phyloP scores from a whole-genome alignment of 2,329 filamentous ascomycete species.

The Ceratocystis cacaofunesta region DNA sequence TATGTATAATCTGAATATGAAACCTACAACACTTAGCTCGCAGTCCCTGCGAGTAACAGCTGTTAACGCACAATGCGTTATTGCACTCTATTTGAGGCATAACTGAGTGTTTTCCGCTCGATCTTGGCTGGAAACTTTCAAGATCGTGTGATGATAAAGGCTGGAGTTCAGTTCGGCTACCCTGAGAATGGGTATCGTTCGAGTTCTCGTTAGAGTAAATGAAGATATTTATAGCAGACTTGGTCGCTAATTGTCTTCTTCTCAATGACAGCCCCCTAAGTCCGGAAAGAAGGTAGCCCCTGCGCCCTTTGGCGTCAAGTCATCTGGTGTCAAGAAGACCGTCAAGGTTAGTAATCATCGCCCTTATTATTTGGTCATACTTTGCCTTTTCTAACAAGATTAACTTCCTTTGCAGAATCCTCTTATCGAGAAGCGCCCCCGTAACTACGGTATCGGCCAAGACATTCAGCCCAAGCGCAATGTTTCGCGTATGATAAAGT shows the following conservation, averaged over 20 bases:
- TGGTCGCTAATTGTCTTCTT: conserved; percentile 86
- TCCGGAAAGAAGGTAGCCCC: conserved; percentile 93
- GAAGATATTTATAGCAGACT: conserved; percentile 62
- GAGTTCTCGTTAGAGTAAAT: conserved; percentile 71
- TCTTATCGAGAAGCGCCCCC: conserved; percentile 93
- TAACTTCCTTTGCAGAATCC: conserved; percentile 58
- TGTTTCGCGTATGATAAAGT: conserved; percentile 96
- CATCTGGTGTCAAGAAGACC: conserved; percentile 85
- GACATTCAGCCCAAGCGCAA: conserved; percentile 96
- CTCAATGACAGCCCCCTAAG: conserved; percentile 99
- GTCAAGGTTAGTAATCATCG: conserved; percentile 61
- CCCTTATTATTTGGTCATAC: no score
- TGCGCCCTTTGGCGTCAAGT: conserved; percentile 89
- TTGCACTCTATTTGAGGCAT: conserved; percentile 5
- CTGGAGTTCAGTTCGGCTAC: conserved; percentile 14
- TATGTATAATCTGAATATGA: conserved; percentile 24
- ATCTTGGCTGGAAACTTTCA: conserved; percentile 8
- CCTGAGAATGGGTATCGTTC: background rate
- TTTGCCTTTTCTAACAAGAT: conserved; percentile 14
- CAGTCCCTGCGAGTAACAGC: conserved; percentile 11
- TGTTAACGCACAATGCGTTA: conserved; percentile 7
- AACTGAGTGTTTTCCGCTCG: conserved; percentile 15
- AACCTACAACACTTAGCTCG: background rate
- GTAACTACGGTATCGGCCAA: conserved; percentile 98
- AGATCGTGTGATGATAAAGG: conserved; percentile 17